Conservation (phyloP, 306 rosid genomes). For the Vachellia collinsii region DNA sequence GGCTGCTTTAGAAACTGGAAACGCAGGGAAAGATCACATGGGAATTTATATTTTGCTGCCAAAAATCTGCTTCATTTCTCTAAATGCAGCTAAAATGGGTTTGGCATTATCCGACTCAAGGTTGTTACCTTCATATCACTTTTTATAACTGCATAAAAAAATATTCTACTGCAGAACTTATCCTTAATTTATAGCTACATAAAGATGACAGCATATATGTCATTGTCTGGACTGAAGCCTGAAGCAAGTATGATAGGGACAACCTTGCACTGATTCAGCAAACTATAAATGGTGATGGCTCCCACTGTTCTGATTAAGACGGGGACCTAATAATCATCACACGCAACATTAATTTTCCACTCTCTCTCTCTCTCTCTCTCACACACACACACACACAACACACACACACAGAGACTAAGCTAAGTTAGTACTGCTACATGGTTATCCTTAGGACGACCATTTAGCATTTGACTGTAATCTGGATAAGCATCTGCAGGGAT, state of each 20-base stretch:
- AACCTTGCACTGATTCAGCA: constrained; percentile 1
- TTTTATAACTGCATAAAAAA: not conserved
- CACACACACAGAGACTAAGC: not conserved
- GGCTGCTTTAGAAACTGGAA: not conserved
- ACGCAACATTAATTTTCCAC: not conserved
- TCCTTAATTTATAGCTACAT: constrained; percentile 7
- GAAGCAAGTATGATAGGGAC: not conserved
- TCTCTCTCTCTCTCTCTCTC: not conserved
- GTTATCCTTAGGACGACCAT: not conserved
- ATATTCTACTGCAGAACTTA: not conserved
- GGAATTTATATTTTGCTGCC: not conserved
- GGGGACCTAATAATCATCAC: constrained; percentile 7
- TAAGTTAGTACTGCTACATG: not conserved
- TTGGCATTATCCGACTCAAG: not conserved
- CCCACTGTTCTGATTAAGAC: constrained; percentile 6
- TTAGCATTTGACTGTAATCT: not conserved
- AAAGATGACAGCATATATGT: not conserved
- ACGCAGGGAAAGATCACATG: not conserved
- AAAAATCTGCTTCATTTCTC: not conserved
- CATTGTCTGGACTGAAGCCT: constrained; percentile 9
- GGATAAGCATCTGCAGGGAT: not conserved
- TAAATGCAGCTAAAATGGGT: not conserved
- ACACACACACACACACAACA: no score
- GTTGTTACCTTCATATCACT: not conserved
- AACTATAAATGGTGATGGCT: constrained; percentile 8